Percentiles rank a stretch among this genome's conserved stretches.
phyloP scores from a whole-genome alignment of 805 yeast genomes.

The Zygoascus flipseniorum region DNA sequence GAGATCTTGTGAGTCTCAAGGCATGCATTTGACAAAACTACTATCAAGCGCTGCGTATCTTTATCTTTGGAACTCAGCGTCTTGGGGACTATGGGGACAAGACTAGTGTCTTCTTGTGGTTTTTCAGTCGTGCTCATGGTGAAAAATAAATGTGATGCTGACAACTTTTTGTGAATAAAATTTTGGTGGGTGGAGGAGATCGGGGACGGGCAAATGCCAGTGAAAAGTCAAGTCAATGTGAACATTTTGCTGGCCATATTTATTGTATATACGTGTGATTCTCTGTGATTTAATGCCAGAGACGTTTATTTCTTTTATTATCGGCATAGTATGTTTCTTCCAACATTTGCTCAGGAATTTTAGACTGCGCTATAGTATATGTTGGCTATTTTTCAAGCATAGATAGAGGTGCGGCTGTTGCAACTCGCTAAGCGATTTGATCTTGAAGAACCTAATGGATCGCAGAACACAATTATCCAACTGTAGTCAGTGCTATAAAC shows the following conservation, averaged over 20 bases:
- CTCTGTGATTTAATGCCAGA: no score
- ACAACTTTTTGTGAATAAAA: neutral
- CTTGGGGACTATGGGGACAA: constrained; percentile 82
- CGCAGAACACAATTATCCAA: no score
- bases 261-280: no score
- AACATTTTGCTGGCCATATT: no score
- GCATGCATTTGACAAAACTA: constrained; percentile 93
- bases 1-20: constrained; percentile 89
- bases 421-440: no score
- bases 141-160: neutral
- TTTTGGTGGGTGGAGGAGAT: neutral
- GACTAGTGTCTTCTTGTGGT: constrained; percentile 29
- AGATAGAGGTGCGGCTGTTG: neutral
- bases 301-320: no score
- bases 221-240: no score
- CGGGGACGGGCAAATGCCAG: neutral
- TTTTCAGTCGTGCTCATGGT: constrained; percentile 1
- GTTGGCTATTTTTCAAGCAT: neutral
- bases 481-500: no score
- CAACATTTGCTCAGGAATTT: no score
- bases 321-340: no score
- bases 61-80: constrained; percentile 80
- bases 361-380: neutral
- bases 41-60: constrained; percentile 76
- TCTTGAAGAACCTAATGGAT: no score